These are phyloP conservation scores for Zasmidium angulare DNA, from an alignment of 2,329 filamentous ascomycete species.

Conservation along the genomic window DNA sequence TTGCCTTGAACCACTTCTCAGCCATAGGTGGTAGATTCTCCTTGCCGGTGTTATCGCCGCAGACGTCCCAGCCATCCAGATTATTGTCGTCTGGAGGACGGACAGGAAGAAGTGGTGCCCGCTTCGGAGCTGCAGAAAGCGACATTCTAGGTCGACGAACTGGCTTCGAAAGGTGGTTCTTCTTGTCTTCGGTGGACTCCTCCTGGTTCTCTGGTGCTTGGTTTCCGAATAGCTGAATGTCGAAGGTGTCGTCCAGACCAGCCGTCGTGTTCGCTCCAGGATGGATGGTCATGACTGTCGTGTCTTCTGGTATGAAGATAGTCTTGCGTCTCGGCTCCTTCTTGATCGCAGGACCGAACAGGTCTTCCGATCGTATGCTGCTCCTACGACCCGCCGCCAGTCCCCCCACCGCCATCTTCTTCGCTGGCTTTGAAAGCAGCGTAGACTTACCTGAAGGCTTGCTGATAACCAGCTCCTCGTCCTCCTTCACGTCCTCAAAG, in stretches of 20 bases:
- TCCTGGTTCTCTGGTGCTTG: not conserved
- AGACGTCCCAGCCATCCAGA: conserved; percentile 9
- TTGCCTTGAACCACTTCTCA: conserved; percentile 10
- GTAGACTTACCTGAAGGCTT: conserved; percentile 15
- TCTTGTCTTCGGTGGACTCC: not conserved
- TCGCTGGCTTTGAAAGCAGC: conserved; percentile 30
- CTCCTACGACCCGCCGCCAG: not conserved
- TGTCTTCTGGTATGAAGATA: conserved; percentile 55
- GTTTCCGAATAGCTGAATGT: conserved; percentile 7
- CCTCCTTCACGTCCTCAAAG: conserved; percentile 36
- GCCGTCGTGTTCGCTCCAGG: conserved; percentile 42
- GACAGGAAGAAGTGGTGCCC: conserved; percentile 47
- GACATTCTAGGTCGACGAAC: conserved; percentile 40
- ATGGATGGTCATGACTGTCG: conserved; percentile 53
- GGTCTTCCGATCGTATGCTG: not conserved
- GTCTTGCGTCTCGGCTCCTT: conserved; percentile 47
- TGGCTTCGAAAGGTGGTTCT: conserved; percentile 27
- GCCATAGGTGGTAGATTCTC: conserved; percentile 60
- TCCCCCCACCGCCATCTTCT: conserved; percentile 16
- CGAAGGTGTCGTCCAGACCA: conserved; percentile 36
- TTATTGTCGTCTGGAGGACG: not conserved
- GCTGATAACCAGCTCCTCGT: conserved; percentile 22
- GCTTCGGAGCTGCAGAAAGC: conserved; percentile 49
- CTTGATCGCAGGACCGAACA: not conserved
- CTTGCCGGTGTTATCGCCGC: conserved; percentile 55